These are phyloP conservation scores for Aspergillus fumigatiaffinis DNA, from an alignment of 2,329 filamentous ascomycete species.

Conservation along the genomic window DNA sequence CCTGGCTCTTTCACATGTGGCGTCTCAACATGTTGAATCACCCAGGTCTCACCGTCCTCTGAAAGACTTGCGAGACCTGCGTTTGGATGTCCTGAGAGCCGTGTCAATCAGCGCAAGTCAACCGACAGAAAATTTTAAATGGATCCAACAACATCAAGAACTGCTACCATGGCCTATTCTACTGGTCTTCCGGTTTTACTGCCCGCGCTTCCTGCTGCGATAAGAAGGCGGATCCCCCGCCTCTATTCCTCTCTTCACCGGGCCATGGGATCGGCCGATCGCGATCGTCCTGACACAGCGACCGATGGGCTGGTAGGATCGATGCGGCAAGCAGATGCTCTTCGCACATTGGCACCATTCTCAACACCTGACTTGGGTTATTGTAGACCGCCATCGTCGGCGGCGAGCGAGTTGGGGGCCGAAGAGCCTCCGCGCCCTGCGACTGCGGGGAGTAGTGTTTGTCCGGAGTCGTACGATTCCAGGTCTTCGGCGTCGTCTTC, in stretches of 20 bases:
- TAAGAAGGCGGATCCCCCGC: conserved; percentile 25
- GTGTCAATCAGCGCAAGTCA: background rate
- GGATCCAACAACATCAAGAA: conserved; percentile 1
- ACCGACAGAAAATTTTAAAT: background rate
- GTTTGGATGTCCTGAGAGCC: background rate
- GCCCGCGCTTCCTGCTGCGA: conserved; percentile 22
- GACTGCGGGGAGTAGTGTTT: conserved; percentile 10
- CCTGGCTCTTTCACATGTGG: background rate
- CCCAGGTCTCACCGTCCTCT: background rate
- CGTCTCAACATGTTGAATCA: background rate
- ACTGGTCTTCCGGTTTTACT: conserved; percentile 13
- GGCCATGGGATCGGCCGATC: background rate
- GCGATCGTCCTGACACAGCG: background rate
- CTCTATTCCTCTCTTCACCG: conserved; percentile 17
- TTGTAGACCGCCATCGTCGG: background rate
- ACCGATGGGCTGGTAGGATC: background rate
- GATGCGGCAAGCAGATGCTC: background rate
- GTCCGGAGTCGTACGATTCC: conserved; percentile 4
- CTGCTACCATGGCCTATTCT: conserved; percentile 17
- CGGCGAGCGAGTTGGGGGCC: background rate
- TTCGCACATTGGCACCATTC: background rate
- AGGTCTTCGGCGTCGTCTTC: background rate
- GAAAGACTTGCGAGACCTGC: background rate
- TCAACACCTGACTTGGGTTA: conserved; percentile 1
- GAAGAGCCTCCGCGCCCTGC: conserved; percentile 9